Percentiles rank a stretch among this genome's conserved stretches.
phyloP scores from a whole-genome alignment of 2,329 filamentous ascomycete species.

The Stagonosporopsis chrysanthemi region DNA sequence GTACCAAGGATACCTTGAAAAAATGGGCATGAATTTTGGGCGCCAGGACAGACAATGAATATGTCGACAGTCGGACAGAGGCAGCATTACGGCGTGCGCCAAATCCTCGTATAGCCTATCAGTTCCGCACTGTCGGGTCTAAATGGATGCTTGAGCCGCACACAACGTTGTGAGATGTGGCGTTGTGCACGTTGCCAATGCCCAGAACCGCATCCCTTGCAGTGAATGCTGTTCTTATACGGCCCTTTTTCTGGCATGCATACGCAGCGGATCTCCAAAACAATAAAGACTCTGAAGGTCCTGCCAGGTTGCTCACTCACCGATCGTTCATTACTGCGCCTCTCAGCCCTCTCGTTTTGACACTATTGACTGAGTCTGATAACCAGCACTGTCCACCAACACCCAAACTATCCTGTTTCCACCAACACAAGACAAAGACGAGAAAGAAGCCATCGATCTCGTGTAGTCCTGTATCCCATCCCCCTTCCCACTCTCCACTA shows the following conservation, averaged over 20 bases:
- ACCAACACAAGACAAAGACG: not conserved
- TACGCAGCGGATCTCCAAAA: not conserved
- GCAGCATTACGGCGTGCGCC: not conserved
- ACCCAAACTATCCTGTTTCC: not conserved
- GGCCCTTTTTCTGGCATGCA: not conserved
- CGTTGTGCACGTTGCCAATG: not conserved
- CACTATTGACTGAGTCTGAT: not conserved
- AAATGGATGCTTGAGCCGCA: not conserved
- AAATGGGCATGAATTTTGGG: no score
- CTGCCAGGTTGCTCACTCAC: not conserved
- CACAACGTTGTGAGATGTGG: not conserved
- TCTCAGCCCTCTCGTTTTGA: not conserved
- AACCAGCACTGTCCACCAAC: not conserved
- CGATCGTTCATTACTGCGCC: not conserved
- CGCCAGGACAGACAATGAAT: no score
- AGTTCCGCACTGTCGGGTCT: not conserved
- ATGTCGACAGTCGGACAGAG: not conserved
- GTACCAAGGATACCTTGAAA: not conserved
- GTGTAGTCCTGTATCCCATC: not conserved
- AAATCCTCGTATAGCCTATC: not conserved
- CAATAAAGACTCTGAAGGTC: constrained; percentile 1
- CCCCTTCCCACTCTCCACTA: not conserved
- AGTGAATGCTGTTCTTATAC: not conserved
- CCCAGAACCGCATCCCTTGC: constrained; percentile 10
- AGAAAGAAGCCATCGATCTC: not conserved